Evolutionary conservation across 1,284 basidiomycete species (phyloP).

Genomic region (Wolfiporia cocos): DNA sequence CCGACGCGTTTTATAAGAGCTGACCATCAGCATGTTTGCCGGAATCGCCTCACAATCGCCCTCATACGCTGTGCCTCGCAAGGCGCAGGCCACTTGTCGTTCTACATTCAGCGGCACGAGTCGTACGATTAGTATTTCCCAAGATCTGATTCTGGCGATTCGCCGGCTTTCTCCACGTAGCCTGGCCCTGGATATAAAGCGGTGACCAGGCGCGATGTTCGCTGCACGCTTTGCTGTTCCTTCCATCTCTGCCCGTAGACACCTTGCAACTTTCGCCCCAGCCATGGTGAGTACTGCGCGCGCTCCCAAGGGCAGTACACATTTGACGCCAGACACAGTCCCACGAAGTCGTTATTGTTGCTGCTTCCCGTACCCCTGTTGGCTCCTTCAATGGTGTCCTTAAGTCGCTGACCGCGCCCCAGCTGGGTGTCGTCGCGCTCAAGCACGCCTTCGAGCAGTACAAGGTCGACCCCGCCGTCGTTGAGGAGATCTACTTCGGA

Average conservation of each 20-base stretch:
- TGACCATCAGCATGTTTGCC: too few relatives aligned
- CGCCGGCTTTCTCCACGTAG: constrained; percentile 15
- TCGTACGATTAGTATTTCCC: constrained; percentile 21
- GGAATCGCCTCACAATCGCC: constrained; percentile 4
- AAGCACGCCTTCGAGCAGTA: constrained; percentile 85
- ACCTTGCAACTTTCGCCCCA: constrained; percentile 31
- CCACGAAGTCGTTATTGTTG: constrained; percentile 91
- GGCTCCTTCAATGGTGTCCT: constrained; percentile 90
- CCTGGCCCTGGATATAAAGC: constrained; percentile 21
- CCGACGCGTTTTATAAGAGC: not conserved
- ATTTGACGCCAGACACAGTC: constrained; percentile 18
- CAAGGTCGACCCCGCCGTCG: constrained; percentile 73
- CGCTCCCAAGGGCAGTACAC: too few relatives aligned
- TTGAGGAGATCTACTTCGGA: constrained; percentile 96
- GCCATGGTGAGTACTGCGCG: constrained; percentile 29
- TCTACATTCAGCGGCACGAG: constrained; percentile 18
- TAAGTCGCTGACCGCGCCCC: constrained; percentile 84
- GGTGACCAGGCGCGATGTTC: constrained; percentile 26
- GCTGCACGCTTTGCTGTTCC: constrained; percentile 30
- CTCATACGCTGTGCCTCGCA: not conserved
- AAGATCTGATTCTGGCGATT: constrained; percentile 16
- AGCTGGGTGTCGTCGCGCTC: constrained; percentile 86
- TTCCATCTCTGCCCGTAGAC: constrained; percentile 30
- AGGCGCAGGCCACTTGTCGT: not conserved
- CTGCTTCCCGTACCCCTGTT: constrained; percentile 91